A percentile compares a stretch with the other conserved stretches of the same genome.
phyloP scores from a whole-genome alignment of 306 rosid species.

The Calophaca sinica region DNA sequence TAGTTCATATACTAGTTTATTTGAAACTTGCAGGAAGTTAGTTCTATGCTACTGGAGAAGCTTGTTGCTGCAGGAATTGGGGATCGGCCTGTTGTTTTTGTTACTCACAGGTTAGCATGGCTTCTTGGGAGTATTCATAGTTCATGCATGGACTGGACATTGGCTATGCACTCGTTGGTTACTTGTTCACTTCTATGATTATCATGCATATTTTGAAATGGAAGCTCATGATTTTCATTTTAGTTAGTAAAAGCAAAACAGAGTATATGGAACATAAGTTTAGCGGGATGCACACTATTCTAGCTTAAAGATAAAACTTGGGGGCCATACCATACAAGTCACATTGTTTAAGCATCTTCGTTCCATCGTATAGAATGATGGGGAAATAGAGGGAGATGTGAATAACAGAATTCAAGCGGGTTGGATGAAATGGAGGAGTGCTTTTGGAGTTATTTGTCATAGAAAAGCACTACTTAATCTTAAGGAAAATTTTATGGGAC shows the following conservation, averaged over 20 bases:
- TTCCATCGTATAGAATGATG: neutral
- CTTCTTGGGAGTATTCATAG: slow-evolving; percentile 13
- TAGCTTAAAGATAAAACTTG: neutral
- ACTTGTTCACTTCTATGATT: slow-evolving; percentile 10
- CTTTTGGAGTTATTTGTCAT: neutral
- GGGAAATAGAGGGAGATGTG: neutral
- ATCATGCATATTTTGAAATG: slow-evolving; percentile 25
- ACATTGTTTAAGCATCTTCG: neutral
- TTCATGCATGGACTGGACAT: neutral
- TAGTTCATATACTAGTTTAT: slow-evolving; percentile 38
- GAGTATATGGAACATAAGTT: neutral
- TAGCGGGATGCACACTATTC: neutral
- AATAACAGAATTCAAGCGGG: neutral
- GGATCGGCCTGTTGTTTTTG: slow-evolving; percentile 89
- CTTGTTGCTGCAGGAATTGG: slow-evolving; percentile 97
- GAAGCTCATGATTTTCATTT: neutral
- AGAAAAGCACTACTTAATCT: neutral
- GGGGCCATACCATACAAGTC: neutral
- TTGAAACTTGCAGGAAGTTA: slow-evolving; percentile 84
- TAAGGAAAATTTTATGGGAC: neutral
- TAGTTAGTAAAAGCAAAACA: neutral
- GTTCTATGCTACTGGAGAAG: slow-evolving; percentile 89
- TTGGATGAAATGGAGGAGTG: neutral
- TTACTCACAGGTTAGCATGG: slow-evolving; percentile 82
- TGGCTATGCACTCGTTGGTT: slow-evolving; percentile 8